Evolutionary conservation across 1,284 basidiomycete genomes (phyloP).

Genomic region (Ustilago cynodontis): DNA sequence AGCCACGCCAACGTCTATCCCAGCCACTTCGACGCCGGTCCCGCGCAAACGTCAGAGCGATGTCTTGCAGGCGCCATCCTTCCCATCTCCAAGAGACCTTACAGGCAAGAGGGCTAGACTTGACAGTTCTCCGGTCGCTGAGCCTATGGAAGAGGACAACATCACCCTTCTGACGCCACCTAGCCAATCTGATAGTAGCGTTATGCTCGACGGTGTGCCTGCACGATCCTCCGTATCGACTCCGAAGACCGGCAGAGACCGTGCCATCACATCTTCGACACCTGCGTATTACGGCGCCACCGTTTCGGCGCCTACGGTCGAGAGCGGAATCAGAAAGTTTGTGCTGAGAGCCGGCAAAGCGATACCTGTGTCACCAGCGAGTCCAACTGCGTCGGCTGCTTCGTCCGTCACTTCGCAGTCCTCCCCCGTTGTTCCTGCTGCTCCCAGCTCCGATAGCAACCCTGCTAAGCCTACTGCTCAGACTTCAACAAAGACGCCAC

Average conservation of each 20-base stretch:
- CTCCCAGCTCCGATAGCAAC: background rate
- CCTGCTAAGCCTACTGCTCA: background rate
- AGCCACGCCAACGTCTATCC: conserved; percentile 2
- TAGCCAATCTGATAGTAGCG: background rate
- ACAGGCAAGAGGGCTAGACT: conserved; percentile 23
- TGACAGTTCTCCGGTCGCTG: background rate
- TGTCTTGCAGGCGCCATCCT: conserved; percentile 12
- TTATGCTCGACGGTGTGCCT: background rate
- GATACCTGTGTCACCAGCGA: conserved; percentile 5
- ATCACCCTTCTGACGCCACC: background rate
- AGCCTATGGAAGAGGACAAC: conserved; percentile 19
- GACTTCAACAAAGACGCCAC: background rate
- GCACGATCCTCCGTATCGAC: background rate
- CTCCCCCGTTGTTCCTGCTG: background rate
- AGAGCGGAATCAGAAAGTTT: conserved; percentile 33
- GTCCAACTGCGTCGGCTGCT: background rate
- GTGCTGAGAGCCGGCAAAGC: conserved; percentile 18
- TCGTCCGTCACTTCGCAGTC: background rate
- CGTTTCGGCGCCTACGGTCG: conserved; percentile 12
- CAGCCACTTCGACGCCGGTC: conserved; percentile 7
- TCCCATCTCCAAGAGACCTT: conserved; percentile 10
- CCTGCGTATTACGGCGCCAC: background rate
- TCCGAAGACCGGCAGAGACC: background rate
- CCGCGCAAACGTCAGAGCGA: conserved; percentile 29
- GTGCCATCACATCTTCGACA: background rate